Percentiles rank a stretch among this genome's conserved stretches.
Evolutionary conservation across 1,284 basidiomycete genomes (phyloP).

Genomic region (Ceraceosorus bombacis): DNA sequence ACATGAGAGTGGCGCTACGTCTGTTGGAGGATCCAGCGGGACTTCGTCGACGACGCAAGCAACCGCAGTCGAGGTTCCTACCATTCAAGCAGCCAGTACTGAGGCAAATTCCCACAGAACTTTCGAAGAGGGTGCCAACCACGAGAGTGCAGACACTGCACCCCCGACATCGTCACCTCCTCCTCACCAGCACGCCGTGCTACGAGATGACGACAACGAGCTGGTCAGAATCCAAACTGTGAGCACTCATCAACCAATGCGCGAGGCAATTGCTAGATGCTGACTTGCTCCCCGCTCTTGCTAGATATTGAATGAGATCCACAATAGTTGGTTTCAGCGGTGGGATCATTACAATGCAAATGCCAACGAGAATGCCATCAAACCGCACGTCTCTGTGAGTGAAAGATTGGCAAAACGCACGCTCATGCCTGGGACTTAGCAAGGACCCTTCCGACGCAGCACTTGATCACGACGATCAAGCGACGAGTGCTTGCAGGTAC

Average conservation of each 20-base stretch:
- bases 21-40: not conserved
- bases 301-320: conserved; percentile 69
- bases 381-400: conserved; percentile 8
- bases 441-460: conserved; percentile 37
- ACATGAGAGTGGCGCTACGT: not conserved
- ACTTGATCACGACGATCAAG: conserved; percentile 75
- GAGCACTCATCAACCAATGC: conserved; percentile 25
- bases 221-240: conserved; percentile 68
- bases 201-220: conserved; percentile 84
- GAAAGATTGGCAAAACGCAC: not conserved
- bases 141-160: not conserved
- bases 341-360: conserved; percentile 16
- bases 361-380: conserved; percentile 1
- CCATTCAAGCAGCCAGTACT: conserved; percentile 2
- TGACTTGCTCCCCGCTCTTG: conserved; percentile 10
- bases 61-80: not conserved
- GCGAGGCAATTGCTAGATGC: not conserved
- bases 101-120: not conserved
- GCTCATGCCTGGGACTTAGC: not conserved
- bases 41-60: not conserved
- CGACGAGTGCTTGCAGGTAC: conserved; percentile 65
- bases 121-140: not conserved
- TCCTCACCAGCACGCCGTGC: conserved; percentile 58
- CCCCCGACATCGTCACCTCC: conserved; percentile 3
- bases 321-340: conserved; percentile 61